phyloP scores from a whole-genome alignment of 805 yeast species.

The Metschnikowia santaceciliae region DNA sequence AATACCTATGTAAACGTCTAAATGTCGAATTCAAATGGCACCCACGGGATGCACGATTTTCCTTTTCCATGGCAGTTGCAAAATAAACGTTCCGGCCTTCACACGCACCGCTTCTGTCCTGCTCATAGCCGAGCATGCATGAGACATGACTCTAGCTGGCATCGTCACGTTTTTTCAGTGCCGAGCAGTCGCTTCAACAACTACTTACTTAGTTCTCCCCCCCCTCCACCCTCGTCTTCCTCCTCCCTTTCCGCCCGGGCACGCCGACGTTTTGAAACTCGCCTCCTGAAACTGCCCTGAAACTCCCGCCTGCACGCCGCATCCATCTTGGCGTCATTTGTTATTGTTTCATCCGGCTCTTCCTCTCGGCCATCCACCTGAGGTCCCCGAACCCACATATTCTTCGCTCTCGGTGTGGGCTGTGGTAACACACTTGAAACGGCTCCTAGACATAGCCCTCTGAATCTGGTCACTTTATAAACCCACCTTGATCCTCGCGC shows the following conservation, averaged over 20 bases:
- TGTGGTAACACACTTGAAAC: too few relatives aligned
- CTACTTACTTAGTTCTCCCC: not conserved
- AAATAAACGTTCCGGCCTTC: not conserved
- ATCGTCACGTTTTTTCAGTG: constrained; percentile 6
- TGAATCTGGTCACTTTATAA: too few relatives aligned
- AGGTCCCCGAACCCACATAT: constrained; percentile 1
- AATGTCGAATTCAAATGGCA: too few relatives aligned
- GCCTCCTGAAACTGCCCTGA: too few relatives aligned
- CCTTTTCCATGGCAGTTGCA: not conserved
- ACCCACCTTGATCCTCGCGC: not conserved
- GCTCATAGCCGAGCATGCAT: constrained; percentile 3
- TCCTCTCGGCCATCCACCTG: not conserved
- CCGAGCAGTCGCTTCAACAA: constrained; percentile 1
- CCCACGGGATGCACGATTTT: too few relatives aligned
- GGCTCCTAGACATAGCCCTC: too few relatives aligned
- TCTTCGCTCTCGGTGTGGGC: not conserved
- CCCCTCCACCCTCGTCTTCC: not conserved
- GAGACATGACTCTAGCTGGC: not conserved
- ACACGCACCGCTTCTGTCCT: constrained; percentile 1
- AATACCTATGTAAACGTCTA: too few relatives aligned
- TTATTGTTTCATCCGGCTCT: not conserved
- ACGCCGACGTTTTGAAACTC: not conserved
- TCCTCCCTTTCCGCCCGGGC: not conserved
- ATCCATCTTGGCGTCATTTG: too few relatives aligned
- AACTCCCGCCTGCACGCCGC: not conserved